These are phyloP conservation scores for Setomelanomma holmii DNA, from an alignment of 2,329 filamentous ascomycete genomes.

Conservation along the genomic window DNA sequence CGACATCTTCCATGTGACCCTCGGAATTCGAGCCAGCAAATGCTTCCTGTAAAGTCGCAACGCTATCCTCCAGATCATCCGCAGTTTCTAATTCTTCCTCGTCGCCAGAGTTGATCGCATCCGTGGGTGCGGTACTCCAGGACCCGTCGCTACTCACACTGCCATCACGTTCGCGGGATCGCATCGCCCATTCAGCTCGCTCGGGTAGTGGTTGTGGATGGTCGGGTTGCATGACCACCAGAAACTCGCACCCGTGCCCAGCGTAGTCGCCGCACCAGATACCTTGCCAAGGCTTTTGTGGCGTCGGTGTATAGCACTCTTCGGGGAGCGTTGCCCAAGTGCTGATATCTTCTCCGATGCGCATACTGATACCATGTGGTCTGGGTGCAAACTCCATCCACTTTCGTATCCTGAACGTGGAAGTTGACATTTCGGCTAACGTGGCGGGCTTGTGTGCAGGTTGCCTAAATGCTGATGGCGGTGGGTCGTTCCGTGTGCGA, in stretches of 20 bases:
- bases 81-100: conserved; percentile 18
- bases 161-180: conserved; percentile 29
- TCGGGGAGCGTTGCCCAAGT: conserved; percentile 78
- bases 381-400: conserved; percentile 72
- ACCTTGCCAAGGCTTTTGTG: conserved; percentile 81
- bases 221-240: conserved; percentile 80
- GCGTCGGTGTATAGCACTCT: conserved; percentile 78
- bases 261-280: conserved; percentile 94
- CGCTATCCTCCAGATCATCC: conserved; percentile 50
- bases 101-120: conserved; percentile 14
- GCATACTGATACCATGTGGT: conserved; percentile 41
- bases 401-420: conserved; percentile 75
- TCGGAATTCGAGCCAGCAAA: not conserved
- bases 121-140: conserved; percentile 42
- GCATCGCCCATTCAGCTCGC: conserved; percentile 37
- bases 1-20: not conserved
- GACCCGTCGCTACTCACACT: conserved; percentile 40
- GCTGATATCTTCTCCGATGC: conserved; percentile 61
- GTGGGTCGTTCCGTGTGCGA: conserved; percentile 60
- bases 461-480: conserved; percentile 53
- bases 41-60: conserved; percentile 35
- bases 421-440: conserved; percentile 69
- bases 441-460: conserved; percentile 58
- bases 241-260: conserved; percentile 86
- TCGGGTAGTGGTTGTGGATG: conserved; percentile 51